A percentile compares a stretch with the other conserved stretches of the same genome.
Conservation (phyloP, 83 land plant genomes). For the Diphasiastrum complanatum region DNA sequence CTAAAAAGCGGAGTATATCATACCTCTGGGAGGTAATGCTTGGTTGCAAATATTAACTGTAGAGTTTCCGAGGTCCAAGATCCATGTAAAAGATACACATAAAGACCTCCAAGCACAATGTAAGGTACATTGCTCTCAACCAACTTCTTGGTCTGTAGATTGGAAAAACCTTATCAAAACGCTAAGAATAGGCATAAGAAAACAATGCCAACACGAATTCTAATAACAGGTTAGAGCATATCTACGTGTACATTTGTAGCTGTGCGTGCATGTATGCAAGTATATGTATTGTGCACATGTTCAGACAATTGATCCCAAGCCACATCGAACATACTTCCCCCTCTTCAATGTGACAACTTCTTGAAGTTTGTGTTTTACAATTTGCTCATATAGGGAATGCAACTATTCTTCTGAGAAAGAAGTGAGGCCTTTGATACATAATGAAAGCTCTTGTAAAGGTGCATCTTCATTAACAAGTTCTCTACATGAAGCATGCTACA, state of each 20-base stretch:
- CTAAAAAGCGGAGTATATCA: too few relatives aligned
- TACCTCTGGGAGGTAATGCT: slow-evolving; percentile 96
- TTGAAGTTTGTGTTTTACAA: too few relatives aligned
- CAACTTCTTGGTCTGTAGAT: slow-evolving; percentile 41
- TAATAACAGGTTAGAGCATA: neutral
- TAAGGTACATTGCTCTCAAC: slow-evolving; percentile 62
- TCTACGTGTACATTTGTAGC: too few relatives aligned
- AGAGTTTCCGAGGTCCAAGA: slow-evolving; percentile 93
- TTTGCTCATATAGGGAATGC: too few relatives aligned
- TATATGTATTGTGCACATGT: too few relatives aligned
- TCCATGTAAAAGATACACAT: slow-evolving; percentile 64
- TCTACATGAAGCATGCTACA: neutral
- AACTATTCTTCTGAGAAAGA: too few relatives aligned
- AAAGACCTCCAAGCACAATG: slow-evolving; percentile 57
- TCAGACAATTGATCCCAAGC: too few relatives aligned
- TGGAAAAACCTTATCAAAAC: neutral
- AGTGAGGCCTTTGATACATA: too few relatives aligned
- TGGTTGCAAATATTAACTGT: slow-evolving; percentile 77
- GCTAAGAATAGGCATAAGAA: neutral
- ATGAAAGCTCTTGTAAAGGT: neutral
- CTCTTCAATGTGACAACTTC: too few relatives aligned
- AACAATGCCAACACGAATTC: neutral
- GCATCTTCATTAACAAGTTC: neutral
- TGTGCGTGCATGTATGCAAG: too few relatives aligned
- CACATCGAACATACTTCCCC: too few relatives aligned